Evolutionary conservation across 768 basidiomycete genomes (phyloP).

Genomic region (Ramaria sp.): DNA sequence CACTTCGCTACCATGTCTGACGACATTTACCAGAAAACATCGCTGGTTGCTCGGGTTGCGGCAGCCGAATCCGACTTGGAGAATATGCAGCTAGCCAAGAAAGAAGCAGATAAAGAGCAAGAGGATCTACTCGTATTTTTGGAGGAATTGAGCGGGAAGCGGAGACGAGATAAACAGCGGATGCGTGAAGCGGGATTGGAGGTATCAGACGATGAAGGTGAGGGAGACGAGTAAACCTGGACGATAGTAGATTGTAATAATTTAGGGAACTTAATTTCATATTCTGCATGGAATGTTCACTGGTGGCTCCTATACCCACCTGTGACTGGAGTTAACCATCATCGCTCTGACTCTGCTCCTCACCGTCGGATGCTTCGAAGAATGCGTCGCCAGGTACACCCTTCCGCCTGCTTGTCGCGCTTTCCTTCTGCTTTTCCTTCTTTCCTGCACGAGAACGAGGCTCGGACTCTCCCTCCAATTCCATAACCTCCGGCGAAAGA

Average conservation of each 20-base stretch:
- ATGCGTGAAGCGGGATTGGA: slow-evolving; percentile 69
- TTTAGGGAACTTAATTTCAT: too few species aligned
- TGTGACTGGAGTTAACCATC: background rate
- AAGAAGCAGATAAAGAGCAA: slow-evolving; percentile 90
- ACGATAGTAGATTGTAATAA: background rate
- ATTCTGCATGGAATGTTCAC: background rate
- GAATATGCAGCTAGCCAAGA: slow-evolving; percentile 50
- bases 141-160: slow-evolving; percentile 83
- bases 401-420: background rate
- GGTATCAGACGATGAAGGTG: slow-evolving; percentile 90
- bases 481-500: background rate
- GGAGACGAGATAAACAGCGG: slow-evolving; percentile 70
- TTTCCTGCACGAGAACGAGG: background rate
- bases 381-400: slow-evolving; percentile 2
- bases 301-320: background rate
- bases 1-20: background rate
- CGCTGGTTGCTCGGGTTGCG: slow-evolving; percentile 36
- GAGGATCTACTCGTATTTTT: slow-evolving; percentile 89
- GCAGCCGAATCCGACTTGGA: slow-evolving; percentile 37
- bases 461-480: background rate
- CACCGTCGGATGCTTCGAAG: slow-evolving; percentile 4
- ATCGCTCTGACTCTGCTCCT: background rate
- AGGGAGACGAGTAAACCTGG: slow-evolving; percentile 32
- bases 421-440: background rate
- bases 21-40: slow-evolving; percentile 26